Evolutionary conservation across 148 eudicot genomes (phyloP).

Genomic region (Amaranthus hypochondriacus): DNA sequence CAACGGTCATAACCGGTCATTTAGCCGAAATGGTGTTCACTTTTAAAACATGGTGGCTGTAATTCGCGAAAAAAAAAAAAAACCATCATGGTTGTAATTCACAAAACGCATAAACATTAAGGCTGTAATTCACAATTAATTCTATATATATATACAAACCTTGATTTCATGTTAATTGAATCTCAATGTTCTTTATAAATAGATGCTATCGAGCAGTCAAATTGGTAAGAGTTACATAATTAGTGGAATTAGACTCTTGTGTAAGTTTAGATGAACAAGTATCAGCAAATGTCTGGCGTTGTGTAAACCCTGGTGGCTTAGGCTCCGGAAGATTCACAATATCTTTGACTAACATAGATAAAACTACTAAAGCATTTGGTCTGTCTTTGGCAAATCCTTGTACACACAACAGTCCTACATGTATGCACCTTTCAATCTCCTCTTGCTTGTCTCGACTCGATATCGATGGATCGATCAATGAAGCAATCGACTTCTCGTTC

Average conservation of each 20-base stretch:
- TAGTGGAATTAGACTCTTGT: slow-evolving; percentile 6
- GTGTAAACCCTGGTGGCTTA: slow-evolving; percentile 22
- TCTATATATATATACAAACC: too few species aligned
- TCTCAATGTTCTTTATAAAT: too few species aligned
- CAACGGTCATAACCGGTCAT: too few species aligned
- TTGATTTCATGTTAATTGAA: too few species aligned
- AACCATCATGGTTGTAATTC: too few species aligned
- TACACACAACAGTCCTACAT: slow-evolving; percentile 35
- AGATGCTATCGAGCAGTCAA: slow-evolving; percentile 4
- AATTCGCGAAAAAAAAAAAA: too few species aligned
- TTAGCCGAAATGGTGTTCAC: too few species aligned
- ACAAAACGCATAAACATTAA: too few species aligned
- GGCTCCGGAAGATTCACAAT: slow-evolving; percentile 20
- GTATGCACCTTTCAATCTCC: slow-evolving; percentile 34
- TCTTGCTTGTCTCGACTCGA: slow-evolving; percentile 3
- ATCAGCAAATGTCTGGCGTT: slow-evolving; percentile 14
- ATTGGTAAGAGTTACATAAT: slow-evolving; percentile 17
- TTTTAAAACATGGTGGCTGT: too few species aligned
- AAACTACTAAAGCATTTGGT: slow-evolving; percentile 30
- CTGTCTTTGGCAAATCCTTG: slow-evolving; percentile 31
- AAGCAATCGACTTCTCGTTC: slow-evolving; percentile 16
- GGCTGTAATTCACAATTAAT: too few species aligned
- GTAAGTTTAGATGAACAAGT: slow-evolving; percentile 11
- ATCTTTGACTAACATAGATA: slow-evolving; percentile 24
- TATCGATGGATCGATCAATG: slow-evolving; percentile 27